A percentile compares a stretch with the other conserved stretches of the same genome.
phyloP scores from a whole-genome alignment of 345 rosid species.

The Sapria himalayana region DNA sequence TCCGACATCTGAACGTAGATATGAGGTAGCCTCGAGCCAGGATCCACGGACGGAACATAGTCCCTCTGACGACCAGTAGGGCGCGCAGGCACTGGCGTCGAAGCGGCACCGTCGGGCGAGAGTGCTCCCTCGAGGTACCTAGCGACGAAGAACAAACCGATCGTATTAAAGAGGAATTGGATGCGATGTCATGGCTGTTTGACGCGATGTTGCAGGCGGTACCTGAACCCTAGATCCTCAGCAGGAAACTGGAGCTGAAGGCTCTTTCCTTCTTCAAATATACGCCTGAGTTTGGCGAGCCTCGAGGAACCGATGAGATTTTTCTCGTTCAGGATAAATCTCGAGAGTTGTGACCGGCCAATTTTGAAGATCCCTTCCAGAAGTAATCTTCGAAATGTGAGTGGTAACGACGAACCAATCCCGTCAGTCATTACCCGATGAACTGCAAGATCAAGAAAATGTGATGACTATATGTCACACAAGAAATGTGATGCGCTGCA shows the following conservation, averaged over 20 bases:
- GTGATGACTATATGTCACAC: slow-evolving; percentile 6
- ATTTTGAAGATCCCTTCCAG: slow-evolving; percentile 57
- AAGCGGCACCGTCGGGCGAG: slow-evolving; percentile 24
- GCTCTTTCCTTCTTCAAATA: slow-evolving; percentile 80
- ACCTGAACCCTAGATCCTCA: slow-evolving; percentile 99
- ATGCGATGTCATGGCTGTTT: too few species aligned
- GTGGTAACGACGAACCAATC: slow-evolving; percentile 49
- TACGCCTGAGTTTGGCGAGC: slow-evolving; percentile 41
- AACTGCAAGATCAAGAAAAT: slow-evolving; percentile 21
- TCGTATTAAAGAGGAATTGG: too few species aligned
- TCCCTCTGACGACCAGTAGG: slow-evolving; percentile 68
- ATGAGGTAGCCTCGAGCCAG: slow-evolving; percentile 85
- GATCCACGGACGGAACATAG: slow-evolving; percentile 56
- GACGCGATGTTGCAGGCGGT: too few species aligned
- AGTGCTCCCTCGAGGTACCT: slow-evolving; percentile 80
- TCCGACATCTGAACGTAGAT: slow-evolving; percentile 29
- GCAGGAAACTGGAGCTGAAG: slow-evolving; percentile 96
- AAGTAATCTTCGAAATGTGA: slow-evolving; percentile 42
- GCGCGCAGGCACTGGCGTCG: slow-evolving; percentile 10
- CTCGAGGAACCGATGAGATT: slow-evolving; percentile 65
- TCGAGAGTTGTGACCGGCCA: slow-evolving; percentile 84
- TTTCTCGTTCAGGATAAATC: slow-evolving; percentile 40
- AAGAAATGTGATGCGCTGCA: too few species aligned
- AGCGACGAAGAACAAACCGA: slow-evolving; percentile 3
- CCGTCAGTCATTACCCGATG: slow-evolving; percentile 35